Evolutionary conservation across 2,329 filamentous ascomycete species (phyloP), one percentile per base, ranked within the genome.

Genomic region (Nemania abortiva): DNA sequence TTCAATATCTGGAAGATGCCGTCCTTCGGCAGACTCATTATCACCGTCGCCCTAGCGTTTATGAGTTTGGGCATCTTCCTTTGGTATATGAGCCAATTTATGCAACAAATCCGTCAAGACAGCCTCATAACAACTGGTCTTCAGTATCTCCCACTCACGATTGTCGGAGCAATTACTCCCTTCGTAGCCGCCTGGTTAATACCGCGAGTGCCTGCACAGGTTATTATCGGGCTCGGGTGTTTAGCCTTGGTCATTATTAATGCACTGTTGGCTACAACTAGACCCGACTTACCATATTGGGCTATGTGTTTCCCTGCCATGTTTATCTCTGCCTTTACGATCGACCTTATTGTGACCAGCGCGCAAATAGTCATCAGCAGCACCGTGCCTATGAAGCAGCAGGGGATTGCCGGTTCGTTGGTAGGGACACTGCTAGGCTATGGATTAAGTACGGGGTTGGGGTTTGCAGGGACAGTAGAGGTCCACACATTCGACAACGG

Each of bases 321-420:
- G 3, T 1, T 81, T 0, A 31, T 82, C 0, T 72, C 72, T 5
- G 73, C 77, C 2, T 72, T 83, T 72, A 84, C 82, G 34, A 84
- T 84, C 0, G 86, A 88, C 67, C 81, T 87, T 2, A 80, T 86
- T 5, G 86, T 83, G 62, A 83, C 84, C 0, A 84, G 84, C 0
- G 84, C 84, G 0, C 84, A 87, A 67, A 84, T 88, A 4, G 86
- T 88, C 63, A 84, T 85, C 0, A 87, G 85, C 63, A 86, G 87
- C 65, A 82, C 81, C 0, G 85, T 88, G 34, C 78, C 74, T 2
- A 78, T 80, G 2, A 79, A 81, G 5, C 80, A 88, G 24, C 85
- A 88, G 59, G 86, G 86, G 0, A 79, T 87, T 2, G 86, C 85
- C 0, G 84, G 81, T 0, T 84, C 81, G 15, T 75, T 88, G 2